These are phyloP conservation scores for Casuarina cunninghamiana DNA, from an alignment of 306 rosid genomes.

Conservation along the genomic window DNA sequence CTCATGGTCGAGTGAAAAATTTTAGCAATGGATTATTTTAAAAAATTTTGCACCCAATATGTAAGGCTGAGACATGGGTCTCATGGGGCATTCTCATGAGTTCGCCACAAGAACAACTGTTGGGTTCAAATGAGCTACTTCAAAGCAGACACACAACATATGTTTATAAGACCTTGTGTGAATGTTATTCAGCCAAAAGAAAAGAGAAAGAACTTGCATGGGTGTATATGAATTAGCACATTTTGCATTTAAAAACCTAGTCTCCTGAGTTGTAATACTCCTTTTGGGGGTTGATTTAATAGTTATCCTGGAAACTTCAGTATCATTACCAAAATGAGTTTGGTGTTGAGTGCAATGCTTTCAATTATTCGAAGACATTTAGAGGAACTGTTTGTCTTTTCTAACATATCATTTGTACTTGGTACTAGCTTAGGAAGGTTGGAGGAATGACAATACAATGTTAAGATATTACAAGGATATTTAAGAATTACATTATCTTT, in stretches of 20 bases:
- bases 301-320: background rate
- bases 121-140: conserved; percentile 5
- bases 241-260: background rate
- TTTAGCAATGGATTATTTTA: too few relatives aligned
- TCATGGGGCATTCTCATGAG: conserved; percentile 7
- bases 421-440: background rate
- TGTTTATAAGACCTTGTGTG: background rate
- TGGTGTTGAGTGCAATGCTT: background rate
- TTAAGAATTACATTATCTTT: background rate
- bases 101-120: background rate
- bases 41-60: background rate
- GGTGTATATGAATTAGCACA: background rate
- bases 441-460: background rate
- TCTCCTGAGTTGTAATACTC: background rate
- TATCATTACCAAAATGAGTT: background rate
- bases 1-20: too few relatives aligned
- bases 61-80: conserved; percentile 7
- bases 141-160: background rate
- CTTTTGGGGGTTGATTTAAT: conserved; percentile 6
- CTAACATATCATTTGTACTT: background rate
- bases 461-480: background rate
- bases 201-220: background rate
- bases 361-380: background rate
- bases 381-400: background rate
- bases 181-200: background rate